Percentiles rank a stretch among this genome's conserved stretches.
phyloP scores from a whole-genome alignment of 2,329 filamentous ascomycete species.

The Ophiostoma sp. region DNA sequence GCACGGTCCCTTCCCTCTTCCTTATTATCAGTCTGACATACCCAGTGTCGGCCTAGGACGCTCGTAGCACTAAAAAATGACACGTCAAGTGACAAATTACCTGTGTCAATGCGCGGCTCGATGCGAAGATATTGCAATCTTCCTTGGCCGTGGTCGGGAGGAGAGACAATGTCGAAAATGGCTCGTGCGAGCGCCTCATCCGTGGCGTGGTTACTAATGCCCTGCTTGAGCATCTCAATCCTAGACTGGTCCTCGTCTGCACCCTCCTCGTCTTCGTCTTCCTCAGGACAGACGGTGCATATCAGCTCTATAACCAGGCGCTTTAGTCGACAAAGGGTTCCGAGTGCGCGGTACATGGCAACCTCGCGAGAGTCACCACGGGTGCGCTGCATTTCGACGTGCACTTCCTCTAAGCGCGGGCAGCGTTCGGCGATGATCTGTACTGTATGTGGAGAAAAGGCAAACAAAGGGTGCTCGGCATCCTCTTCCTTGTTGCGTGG shows the following conservation, averaged over 20 bases:
- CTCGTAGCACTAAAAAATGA: neutral
- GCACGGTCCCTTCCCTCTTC: neutral
- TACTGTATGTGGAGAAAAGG: neutral
- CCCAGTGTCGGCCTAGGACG: neutral
- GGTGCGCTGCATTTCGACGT: neutral
- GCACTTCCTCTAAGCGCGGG: neutral
- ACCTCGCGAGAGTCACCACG: neutral
- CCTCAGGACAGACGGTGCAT: neutral
- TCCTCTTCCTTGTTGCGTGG: neutral
- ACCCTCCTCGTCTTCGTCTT: neutral
- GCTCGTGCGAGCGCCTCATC: neutral
- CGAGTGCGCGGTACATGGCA: neutral
- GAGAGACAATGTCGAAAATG: neutral
- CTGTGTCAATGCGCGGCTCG: neutral
- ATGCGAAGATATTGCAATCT: conserved; percentile 1
- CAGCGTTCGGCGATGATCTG: neutral
- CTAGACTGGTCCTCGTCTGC: neutral
- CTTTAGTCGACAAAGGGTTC: neutral
- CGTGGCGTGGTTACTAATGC: neutral
- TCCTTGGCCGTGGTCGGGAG: neutral
- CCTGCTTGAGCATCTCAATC: neutral
- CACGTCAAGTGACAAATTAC: neutral
- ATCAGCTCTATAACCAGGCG: neutral
- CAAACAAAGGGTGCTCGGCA: neutral
- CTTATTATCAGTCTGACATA: neutral